Evolutionary conservation across 345 rosid genomes (phyloP), one percentile per base, ranked within the genome.

Genomic region (Cardamine chenopodiifolia): DNA sequence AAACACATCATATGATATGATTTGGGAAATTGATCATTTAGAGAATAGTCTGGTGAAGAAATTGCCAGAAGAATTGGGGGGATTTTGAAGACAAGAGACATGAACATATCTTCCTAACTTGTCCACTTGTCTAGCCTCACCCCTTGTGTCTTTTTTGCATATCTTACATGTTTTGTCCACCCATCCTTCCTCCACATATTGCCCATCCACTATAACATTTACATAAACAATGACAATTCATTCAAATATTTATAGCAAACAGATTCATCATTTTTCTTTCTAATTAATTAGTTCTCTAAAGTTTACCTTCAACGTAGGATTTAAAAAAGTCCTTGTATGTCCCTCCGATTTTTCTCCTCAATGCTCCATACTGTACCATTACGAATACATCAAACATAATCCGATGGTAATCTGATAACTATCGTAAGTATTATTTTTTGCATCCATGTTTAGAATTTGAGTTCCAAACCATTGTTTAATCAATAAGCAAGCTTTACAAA

Each of bases 311-410:
- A 5, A 91, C 40, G 54, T 93, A 91, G 35, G 97, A 93, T 73
- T 93, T 93, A 84, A 93, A 93, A 79, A 93, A 90, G 65, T 90
- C 98, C 85, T 87, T 86, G 85, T 90, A 90, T 5, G 94, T 93
- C 44, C 97, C 97, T 76, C 98, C 98, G 47, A 89, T 90, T 82
- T 91, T 89, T 85, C 97, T 89, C 73, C 96, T 85, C 42, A 91
- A 85, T 28, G 98, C 98, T 7, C 97, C 98, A 71, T 93, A 90
- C 98, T 93, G 85, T 20, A 20, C 25, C 70, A 61, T 20, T 76
- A 29, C 28, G n/a, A 60, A 28, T 23, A 13, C 6, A 19, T 72
- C 39, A 17, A 47, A 23, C 20, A 40, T 20, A 39, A 37, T 13
- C 37, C 8, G 14, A 49, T 49, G 2, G 17, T 42, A 42, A 42